Evolutionary conservation across 768 basidiomycete species (phyloP), one percentile per base, ranked within the genome.

Genomic region (Ephemerocybe angulata): DNA sequence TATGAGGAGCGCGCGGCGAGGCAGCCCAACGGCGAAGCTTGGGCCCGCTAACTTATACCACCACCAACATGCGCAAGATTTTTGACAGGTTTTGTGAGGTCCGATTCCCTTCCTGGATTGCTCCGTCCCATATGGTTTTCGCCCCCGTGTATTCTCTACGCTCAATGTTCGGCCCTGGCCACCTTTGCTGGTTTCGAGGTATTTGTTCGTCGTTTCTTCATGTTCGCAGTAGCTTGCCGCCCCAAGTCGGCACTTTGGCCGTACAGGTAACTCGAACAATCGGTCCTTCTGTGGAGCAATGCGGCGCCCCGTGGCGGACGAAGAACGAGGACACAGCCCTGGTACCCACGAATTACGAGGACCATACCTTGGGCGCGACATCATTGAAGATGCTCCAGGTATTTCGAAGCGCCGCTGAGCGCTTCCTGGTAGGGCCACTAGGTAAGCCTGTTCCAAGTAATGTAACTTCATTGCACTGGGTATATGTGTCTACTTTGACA

Each of bases 21-120:
- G 75, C 82, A 84, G 66, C 73, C 82, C 66, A 89, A 88, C 74
- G 87, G 88, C 68, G 88, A 90, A 76, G 79, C 82, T 72, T 88
- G 85, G 86, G 72, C 80, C 66, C 86, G 87, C 78, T 87, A 74
- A 86, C 51, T 50, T 25, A 37, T 22, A 52, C 37, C 53, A 30
- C 70, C 67, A 67, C 69, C n/a, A n/a, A n/a, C n/a, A 69, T 64
- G 64, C 70, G 53, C 62, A 56, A 58, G 56, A 65, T 63, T 69
- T 67, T 68, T 76, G 72, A 28, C 37, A 41, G 33, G 48, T 33
- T 72, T 73, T 74, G 63, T 28, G 22, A 25, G 44, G 12, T 22
- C 12, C 15, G 58, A 65, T 72, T 74, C 76, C 73, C 73, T 70
- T 73, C 74, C 74, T 76, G 79, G 77, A 35, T 54, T 46, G 76